Evolutionary conservation across 495 filamentous ascomycete genomes (phyloP).

Genomic region (Aspergillus ellipticus): DNA sequence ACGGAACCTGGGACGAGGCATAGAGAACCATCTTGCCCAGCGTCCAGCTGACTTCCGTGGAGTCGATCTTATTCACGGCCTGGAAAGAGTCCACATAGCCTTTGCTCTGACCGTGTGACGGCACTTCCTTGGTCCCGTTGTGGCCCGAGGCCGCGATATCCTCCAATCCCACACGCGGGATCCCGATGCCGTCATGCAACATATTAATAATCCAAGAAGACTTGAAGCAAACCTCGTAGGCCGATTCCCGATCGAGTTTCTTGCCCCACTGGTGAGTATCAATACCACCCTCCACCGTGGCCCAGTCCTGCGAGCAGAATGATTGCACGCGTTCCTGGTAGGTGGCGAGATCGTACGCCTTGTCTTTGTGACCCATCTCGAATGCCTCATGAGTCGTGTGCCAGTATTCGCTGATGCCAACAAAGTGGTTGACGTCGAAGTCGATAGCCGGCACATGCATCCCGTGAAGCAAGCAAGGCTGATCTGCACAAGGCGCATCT

Average conservation of each 20-base stretch:
- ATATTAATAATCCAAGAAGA: conserved; percentile 96
- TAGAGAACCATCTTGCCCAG: conserved; percentile 98
- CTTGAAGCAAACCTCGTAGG: conserved; percentile 92
- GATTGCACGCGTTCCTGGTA: conserved; percentile 82
- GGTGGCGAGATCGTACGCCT: conserved; percentile 84
- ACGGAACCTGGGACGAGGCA: conserved; percentile 80
- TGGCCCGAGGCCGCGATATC: conserved; percentile 41
- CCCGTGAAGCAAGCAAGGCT: conserved; percentile 84
- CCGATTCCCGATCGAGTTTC: conserved; percentile 69
- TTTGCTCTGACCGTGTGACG: conserved; percentile 67
- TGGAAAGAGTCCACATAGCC: conserved; percentile 88
- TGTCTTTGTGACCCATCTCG: conserved; percentile 72
- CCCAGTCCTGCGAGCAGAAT: conserved; percentile 85
- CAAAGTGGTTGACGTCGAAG: conserved; percentile 96
- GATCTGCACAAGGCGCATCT: conserved; percentile 75
- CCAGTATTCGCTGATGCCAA: conserved; percentile 98
- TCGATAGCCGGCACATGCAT: conserved; percentile 93
- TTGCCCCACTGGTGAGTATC: conserved; percentile 65
- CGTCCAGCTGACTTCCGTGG: conserved; percentile 96
- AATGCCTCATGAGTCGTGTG: conserved; percentile 97
- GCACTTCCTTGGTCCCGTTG: conserved; percentile 73
- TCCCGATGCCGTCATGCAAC: conserved; percentile 90
- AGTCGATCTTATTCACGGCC: conserved; percentile 87
- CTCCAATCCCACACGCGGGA: conserved; percentile 86
- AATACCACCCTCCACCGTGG: conserved; percentile 62